Evolutionary conservation across 768 basidiomycete species (phyloP), one percentile per base, ranked within the genome.

Genomic region (Leccinum imitatum): DNA sequence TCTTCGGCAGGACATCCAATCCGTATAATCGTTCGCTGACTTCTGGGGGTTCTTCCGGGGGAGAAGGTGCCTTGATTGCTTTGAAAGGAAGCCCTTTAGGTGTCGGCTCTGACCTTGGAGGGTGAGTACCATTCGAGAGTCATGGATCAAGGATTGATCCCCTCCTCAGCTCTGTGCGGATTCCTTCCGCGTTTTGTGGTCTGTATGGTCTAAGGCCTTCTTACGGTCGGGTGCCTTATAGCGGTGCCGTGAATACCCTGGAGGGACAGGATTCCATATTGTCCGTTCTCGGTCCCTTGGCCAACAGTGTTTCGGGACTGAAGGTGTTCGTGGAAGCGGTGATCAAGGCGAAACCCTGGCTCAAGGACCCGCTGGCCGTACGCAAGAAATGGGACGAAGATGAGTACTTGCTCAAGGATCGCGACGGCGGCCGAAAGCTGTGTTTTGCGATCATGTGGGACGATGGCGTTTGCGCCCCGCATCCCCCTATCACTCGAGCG

Each of bases 11-110:
- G 55, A 94, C 93, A 0, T 68, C 76, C 15, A 93, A 94, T 66
- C 92, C 93, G 0, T 76, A 80, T 68, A 92, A 93, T 69, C 82
- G 87, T 10, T 78, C 79, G 17, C 76, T 91, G 50, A 91, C 89
- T 5, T 75, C 78, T 5, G 92, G 92, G 11, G 93, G 93, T 2
- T 93, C 91, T 0, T 90, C 88, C 3, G 93, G 93, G 6, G 93
- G 93, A 35, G 93, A 95, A 76, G 89, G 89, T 44, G 90, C 92
- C 1, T 79, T 95, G 7, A 65, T 93, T 47, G 86, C 65, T 31
- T 50, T 73, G 60, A 77, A 69, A 56, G 82, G 83, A 35, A 76
- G 76, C 35, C 75, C 77, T 3, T 47, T 83, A 61, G 89, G 91
- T 27, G 82, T 92, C 11, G 92, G 91, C 47, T 87, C 91, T 25